Conservation (phyloP, 2,329 filamentous ascomycete genomes). For the Epichloe sp. region DNA sequence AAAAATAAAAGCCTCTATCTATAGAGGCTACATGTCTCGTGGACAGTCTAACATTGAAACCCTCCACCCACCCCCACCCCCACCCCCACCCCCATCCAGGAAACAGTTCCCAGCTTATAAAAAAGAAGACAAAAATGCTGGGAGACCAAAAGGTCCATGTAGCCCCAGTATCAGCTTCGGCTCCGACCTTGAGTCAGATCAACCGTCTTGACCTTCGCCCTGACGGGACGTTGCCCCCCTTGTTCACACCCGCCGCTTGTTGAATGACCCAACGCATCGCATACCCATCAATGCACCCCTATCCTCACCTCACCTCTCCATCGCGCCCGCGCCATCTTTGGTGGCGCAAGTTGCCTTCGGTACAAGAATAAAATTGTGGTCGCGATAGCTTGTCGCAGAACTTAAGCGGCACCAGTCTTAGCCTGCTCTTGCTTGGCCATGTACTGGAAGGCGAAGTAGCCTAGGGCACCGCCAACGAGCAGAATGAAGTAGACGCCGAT, state of each 20-base stretch:
- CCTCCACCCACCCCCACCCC: not conserved
- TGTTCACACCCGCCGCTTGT: not conserved
- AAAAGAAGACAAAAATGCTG: constrained; percentile 1
- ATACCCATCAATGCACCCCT: not conserved
- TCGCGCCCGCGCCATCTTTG: not conserved
- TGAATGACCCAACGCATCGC: not conserved
- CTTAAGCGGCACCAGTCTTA: constrained; percentile 8
- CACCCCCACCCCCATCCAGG: not conserved
- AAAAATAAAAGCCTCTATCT: constrained; percentile 1
- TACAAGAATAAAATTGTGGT: not conserved
- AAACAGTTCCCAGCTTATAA: constrained; percentile 1
- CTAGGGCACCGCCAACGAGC: constrained; percentile 60
- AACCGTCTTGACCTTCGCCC: not conserved
- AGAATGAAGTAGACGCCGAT: constrained; percentile 72
- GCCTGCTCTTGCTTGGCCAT: constrained; percentile 34
- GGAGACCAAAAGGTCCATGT: not conserved
- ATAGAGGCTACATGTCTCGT: not conserved
- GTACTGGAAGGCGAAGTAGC: constrained; percentile 79
- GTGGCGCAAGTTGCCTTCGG: not conserved
- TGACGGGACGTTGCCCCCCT: not conserved
- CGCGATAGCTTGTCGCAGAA: not conserved
- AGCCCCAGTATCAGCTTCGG: not conserved
- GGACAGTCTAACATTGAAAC: constrained; percentile 3
- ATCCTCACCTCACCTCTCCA: not conserved
- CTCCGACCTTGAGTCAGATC: not conserved